Percentiles rank a stretch among this genome's conserved stretches.
Conservation (phyloP, 2,329 filamentous ascomycete species). For the Penicillium brevicompactum region DNA sequence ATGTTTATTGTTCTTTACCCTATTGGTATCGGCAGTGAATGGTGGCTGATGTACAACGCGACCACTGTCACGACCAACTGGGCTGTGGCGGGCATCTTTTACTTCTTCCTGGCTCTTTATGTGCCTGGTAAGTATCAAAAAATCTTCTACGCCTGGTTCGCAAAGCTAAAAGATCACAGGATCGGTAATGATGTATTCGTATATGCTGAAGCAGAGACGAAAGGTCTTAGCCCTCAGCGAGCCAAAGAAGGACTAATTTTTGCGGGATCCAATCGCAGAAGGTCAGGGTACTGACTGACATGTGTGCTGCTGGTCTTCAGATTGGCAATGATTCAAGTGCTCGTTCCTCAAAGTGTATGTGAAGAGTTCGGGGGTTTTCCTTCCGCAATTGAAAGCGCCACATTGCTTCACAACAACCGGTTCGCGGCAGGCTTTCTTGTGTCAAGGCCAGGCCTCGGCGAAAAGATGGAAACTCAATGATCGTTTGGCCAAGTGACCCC, state of each 20-base stretch:
- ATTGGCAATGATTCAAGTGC: not conserved
- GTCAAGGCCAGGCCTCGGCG: not conserved
- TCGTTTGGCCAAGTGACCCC: not conserved
- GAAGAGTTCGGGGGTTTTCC: not conserved
- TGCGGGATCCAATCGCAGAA: not conserved
- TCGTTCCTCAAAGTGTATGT: no score
- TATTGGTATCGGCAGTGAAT: constrained; percentile 31
- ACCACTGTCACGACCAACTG: constrained; percentile 11
- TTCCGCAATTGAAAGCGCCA: not conserved
- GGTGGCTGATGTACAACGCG: constrained; percentile 33
- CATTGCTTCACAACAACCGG: not conserved
- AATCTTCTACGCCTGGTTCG: not conserved
- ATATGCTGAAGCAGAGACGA: constrained; percentile 32
- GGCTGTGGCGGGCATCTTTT: constrained; percentile 20
- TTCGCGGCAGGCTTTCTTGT: not conserved
- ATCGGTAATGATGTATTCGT: constrained; percentile 35
- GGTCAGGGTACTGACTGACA: not conserved
- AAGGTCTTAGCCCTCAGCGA: constrained; percentile 21
- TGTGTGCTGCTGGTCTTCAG: no score
- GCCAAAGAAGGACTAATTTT: not conserved
- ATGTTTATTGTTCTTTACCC: constrained; percentile 33
- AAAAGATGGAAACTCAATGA: not conserved
- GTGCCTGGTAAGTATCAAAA: constrained; percentile 25
- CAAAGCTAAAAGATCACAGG: constrained; percentile 14
- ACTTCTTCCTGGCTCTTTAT: constrained; percentile 32